phyloP scores from a whole-genome alignment of 306 rosid genomes.

The Lablab purpureus region DNA sequence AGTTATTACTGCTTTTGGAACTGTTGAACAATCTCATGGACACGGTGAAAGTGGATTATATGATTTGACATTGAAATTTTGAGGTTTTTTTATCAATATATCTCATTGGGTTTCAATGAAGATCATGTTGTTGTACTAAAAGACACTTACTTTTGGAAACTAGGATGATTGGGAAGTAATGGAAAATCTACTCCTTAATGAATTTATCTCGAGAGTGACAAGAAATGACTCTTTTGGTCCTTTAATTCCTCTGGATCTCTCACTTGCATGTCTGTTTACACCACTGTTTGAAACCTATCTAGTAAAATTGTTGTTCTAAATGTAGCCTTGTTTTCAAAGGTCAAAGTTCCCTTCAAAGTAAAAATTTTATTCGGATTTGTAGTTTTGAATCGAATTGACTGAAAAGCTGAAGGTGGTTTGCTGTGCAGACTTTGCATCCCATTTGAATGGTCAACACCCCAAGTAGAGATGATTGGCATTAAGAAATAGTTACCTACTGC shows the following conservation, averaged over 20 bases:
- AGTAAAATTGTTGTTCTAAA: slow-evolving; percentile 24
- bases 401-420: slow-evolving; percentile 8
- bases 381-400: slow-evolving; percentile 20
- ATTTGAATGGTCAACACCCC: not conserved
- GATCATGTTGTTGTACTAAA: not conserved
- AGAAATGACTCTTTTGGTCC: not conserved
- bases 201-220: slow-evolving; percentile 13
- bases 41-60: not conserved
- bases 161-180: slow-evolving; percentile 36
- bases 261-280: slow-evolving; percentile 18
- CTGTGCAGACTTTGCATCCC: slow-evolving; percentile 27
- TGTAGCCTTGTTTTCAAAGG: not conserved
- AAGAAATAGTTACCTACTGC: not conserved
- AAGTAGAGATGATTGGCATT: not conserved
- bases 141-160: not conserved
- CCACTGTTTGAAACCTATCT: slow-evolving; percentile 2
- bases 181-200: slow-evolving; percentile 9
- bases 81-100: slow-evolving; percentile 1
- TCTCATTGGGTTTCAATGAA: not conserved
- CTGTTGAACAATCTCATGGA: slow-evolving; percentile 12
- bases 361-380: slow-evolving; percentile 6
- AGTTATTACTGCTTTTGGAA: slow-evolving; percentile 34
- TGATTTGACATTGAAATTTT: not conserved
- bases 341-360: slow-evolving; percentile 25
- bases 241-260: slow-evolving; percentile 8